These are phyloP conservation scores for Sarocladium brachiariae DNA, from an alignment of 2,329 filamentous ascomycete genomes.

Conservation along the genomic window DNA sequence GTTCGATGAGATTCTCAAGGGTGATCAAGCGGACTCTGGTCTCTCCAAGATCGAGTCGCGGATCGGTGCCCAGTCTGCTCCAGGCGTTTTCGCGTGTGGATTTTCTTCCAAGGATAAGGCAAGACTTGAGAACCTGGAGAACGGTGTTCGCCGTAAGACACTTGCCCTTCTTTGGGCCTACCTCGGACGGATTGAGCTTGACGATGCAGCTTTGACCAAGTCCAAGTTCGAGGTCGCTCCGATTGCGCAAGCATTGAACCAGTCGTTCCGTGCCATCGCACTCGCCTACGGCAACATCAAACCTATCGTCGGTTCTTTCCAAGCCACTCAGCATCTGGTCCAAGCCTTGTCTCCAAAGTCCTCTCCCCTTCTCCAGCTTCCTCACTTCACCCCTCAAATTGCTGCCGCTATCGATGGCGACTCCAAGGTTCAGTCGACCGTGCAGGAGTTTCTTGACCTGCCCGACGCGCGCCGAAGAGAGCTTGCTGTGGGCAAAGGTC, in stretches of 20 bases:
- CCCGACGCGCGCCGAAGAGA: conserved; percentile 67
- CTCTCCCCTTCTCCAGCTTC: conserved; percentile 86
- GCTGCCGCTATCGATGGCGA: conserved; percentile 65
- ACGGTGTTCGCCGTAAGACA: conserved; percentile 74
- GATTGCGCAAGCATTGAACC: conserved; percentile 76
- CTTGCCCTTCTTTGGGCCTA: conserved; percentile 93
- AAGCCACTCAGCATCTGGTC: conserved; percentile 76
- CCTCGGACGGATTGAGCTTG: conserved; percentile 78
- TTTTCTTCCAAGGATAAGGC: conserved; percentile 68
- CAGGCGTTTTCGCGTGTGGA: conserved; percentile 43
- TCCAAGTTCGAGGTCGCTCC: conserved; percentile 88
- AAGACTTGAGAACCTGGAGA: conserved; percentile 73
- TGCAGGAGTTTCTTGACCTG: conserved; percentile 85
- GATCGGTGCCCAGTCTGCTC: conserved; percentile 56
- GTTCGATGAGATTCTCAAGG: conserved; percentile 68
- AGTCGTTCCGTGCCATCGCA: conserved; percentile 79
- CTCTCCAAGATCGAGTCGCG: conserved; percentile 78
- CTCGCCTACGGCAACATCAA: conserved; percentile 80
- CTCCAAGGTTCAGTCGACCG: conserved; percentile 64
- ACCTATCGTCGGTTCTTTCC: conserved; percentile 77
- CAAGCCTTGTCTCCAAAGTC: conserved; percentile 80
- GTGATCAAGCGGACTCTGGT: conserved; percentile 71
- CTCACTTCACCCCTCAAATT: conserved; percentile 67
- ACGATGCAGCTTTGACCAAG: conserved; percentile 68
- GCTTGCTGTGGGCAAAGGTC: conserved; percentile 61